Base-by-base conservation (phyloP, 1,284 basidiomycete species). In the Malassezia nana region DNA sequence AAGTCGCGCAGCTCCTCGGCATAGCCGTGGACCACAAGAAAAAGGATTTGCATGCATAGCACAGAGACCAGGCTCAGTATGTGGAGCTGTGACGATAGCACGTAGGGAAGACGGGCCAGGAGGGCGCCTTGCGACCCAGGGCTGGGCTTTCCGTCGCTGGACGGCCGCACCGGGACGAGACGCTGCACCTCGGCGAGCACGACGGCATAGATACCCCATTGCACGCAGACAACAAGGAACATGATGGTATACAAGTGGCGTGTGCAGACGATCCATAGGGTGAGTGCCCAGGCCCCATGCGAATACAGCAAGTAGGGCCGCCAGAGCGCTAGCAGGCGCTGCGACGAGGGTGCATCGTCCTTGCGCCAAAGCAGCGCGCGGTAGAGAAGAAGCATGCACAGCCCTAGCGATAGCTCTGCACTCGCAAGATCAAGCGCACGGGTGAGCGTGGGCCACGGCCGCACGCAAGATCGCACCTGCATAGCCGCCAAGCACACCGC, bases 1-100 rank as follows among this genome's bases (percentile, higher is more conserved):
- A 47, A 47, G 25, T 47, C 45, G 20, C 45, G 45, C 24, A 47
- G 32, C 22, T 47, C 45, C 9, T 47, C 45, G 6, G 45, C 45
- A 15, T 47, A 47, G 3, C n/a, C 20, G 32, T 26, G 38, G 12
- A 47, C 38, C n/a, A 47, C 45, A 18, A 47, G 32, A 16, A 47
- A 47, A 18, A 47, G 31, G 22, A 38, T 18, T 18, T 47, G 45
- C 22, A 47, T 12, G 8, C 45, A 47, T 22, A 47, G 3, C 13
- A 47, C 10, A 9, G 32, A 15, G 32, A 25, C 6, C 15, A 22
- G 4, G 22, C 15, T 26, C 22, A 47, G 26, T 13, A 20, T 18
- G 16, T 26, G 18, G n/a, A 33, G 26, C 45, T 26, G 16, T 13
- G 12, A 26, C 20, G 2, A 12, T 15, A 47, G 22, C 3, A 32